Base-by-base conservation (phyloP, 305 asterid genomes). In the Fraxinus floribunda region DNA sequence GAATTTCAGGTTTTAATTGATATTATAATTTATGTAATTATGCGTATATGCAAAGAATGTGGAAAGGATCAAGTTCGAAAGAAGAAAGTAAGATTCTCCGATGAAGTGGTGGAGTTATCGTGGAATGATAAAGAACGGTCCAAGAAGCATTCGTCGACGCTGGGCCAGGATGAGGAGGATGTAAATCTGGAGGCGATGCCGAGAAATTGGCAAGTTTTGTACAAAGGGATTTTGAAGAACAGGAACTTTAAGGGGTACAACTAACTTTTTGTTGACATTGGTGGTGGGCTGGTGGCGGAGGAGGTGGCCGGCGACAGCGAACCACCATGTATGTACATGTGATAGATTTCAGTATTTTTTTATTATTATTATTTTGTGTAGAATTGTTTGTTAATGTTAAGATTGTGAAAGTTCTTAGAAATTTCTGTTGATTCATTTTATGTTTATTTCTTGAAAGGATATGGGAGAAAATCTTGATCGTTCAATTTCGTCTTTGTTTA, bases 191-290 rank as follows among this genome's bases (percentile, higher is more conserved):
- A 90, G 87, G 83, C 81, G 0, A 80, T 94, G 93, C 98, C 98
- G 6, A 83, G 84, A 62, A 94, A 93, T 82, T 91, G 98, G 98
- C 97, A 92, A 78, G 93, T 80, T 36, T 84, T 92, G 93, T 93
- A 94, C 64, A 91, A 84, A 85, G 98, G 94, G 81, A 94, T 93
- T 81, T 86, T 94, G 78, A 75, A 89, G 20, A 79, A 71, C 75
- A 93, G 88, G 91, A 88, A 80, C n/a, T 86, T 86, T 74, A 89
- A 86, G 86, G 88, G 81, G 38, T 77, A 29, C 38, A 20, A 83
- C 30, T 84, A 75, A 82, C 20, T 60, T 46, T 5, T 57, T 11
- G 75, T 13, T 68, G 3, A 8, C 8, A 36, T 36, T 22, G 44
- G 80, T 20, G 81, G 35, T 55, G 39, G 62, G 0, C 35, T 29